A percentile compares a stretch with the other conserved stretches of the same genome.
Evolutionary conservation across 2,329 filamentous ascomycete species (phyloP).

Genomic region (Apiospora aurea): DNA sequence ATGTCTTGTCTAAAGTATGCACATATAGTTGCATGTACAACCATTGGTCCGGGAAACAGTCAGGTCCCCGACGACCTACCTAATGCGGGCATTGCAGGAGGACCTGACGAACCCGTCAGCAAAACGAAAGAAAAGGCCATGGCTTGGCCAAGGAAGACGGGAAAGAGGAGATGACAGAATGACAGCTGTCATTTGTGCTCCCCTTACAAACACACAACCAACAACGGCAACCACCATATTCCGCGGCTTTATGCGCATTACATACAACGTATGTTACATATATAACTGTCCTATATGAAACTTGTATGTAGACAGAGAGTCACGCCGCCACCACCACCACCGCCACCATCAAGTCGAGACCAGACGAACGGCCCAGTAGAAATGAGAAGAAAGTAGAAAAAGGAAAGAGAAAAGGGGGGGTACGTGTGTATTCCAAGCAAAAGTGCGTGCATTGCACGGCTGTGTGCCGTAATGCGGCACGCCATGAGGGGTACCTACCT

Average conservation of each 20-base stretch:
- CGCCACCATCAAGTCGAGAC: background rate
- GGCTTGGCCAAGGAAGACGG: background rate
- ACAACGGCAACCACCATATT: background rate
- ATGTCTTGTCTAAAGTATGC: background rate
- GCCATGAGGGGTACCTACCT: conserved; percentile 12
- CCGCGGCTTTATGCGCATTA: background rate
- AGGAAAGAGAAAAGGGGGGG: background rate
- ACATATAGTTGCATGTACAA: background rate
- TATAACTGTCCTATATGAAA: background rate
- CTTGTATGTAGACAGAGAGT: background rate
- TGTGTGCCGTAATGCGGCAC: conserved; percentile 9
- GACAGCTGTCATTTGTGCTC: background rate
- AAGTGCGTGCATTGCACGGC: background rate
- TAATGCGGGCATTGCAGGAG: background rate
- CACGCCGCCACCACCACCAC: background rate
- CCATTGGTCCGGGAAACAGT: background rate
- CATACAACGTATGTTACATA: background rate
- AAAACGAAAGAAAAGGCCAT: background rate
- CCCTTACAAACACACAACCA: too few species aligned
- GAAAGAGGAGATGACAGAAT: background rate
- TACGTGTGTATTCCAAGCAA: background rate
- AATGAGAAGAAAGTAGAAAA: background rate
- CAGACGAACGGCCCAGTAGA: background rate
- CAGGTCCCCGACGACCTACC: background rate
- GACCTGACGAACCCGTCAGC: background rate